phyloP scores from a whole-genome alignment of 176 grass and related monocot species.

The Cenchrus purpureus region DNA sequence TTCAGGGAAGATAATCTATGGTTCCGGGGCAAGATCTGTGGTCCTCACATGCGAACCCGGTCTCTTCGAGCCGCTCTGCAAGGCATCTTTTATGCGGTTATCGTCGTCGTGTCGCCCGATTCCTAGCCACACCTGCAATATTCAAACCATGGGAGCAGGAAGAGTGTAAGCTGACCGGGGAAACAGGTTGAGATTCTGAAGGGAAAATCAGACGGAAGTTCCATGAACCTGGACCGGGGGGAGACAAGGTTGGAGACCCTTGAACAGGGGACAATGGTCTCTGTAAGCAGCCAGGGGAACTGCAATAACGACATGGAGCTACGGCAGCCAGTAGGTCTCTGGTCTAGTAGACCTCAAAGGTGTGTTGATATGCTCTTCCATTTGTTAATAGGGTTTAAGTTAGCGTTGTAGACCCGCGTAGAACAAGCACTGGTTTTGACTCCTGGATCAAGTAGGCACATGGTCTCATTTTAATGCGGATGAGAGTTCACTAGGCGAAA shows the following conservation, averaged over 20 bases:
- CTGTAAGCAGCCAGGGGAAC: constrained; percentile 32
- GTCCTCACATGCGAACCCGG: constrained; percentile 40
- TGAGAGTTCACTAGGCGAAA: neutral
- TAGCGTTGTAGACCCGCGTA: neutral
- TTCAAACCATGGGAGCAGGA: constrained; percentile 45
- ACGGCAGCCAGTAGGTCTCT: constrained; percentile 4
- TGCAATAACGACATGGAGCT: constrained; percentile 24
- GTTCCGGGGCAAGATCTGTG: constrained; percentile 24
- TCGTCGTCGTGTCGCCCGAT: neutral
- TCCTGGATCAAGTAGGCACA: neutral
- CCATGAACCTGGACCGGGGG: constrained; percentile 31
- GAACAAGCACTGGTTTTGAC: constrained; percentile 16
- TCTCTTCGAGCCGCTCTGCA: constrained; percentile 27
- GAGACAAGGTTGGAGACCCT: constrained; percentile 37
- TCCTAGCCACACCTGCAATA: constrained; percentile 31
- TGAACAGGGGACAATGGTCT: constrained; percentile 50
- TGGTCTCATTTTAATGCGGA: constrained; percentile 6
- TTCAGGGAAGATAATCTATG: constrained; percentile 27
- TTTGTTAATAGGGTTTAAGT: constrained; percentile 29
- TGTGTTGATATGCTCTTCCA: neutral
- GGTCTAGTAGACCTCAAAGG: constrained; percentile 5
- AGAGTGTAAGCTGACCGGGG: constrained; percentile 41
- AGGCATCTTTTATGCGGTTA: constrained; percentile 20
- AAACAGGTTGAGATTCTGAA: constrained; percentile 46
- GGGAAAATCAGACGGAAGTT: constrained; percentile 37